A percentile compares a stretch with the other conserved stretches of the same genome.
Evolutionary conservation across 441 rosid genomes (phyloP).

Genomic region (Sinapis alba): DNA sequence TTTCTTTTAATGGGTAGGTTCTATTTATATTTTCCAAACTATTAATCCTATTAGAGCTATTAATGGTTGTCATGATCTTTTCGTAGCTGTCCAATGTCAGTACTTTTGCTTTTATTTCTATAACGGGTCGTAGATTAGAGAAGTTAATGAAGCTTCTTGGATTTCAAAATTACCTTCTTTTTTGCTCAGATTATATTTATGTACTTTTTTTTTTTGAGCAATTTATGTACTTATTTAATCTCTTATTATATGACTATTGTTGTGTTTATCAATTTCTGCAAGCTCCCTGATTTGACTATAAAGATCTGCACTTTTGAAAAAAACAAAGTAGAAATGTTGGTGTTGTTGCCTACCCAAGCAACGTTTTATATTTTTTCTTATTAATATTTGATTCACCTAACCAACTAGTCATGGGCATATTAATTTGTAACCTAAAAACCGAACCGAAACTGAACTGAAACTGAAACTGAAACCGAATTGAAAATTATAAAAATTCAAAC

Average conservation of each 20-base stretch:
- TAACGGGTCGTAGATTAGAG: conserved; percentile 4
- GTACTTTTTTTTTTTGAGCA: background rate
- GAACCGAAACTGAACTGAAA: no score
- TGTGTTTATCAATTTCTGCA: background rate
- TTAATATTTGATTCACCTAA: conserved; percentile 1
- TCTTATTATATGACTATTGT: background rate
- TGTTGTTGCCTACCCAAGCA: conserved; percentile 4
- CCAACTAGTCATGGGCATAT: background rate
- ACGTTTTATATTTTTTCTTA: background rate
- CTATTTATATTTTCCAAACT: background rate
- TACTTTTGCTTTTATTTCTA: conserved; percentile 20
- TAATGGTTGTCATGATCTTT: conserved; percentile 28
- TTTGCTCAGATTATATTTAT: background rate
- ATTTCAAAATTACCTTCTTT: background rate
- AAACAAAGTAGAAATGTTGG: conserved; percentile 10
- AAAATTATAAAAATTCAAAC: no score
- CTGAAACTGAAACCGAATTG: no score
- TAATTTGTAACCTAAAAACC: background rate
- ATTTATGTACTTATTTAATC: no score
- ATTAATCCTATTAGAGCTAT: conserved; percentile 16
- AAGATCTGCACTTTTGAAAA: background rate
- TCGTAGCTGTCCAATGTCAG: conserved; percentile 25
- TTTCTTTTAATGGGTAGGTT: conserved; percentile 2
- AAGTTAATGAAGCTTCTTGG: conserved; percentile 28
- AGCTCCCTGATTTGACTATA: conserved; percentile 8